These are phyloP conservation scores for Phytophthora pseudosyringae DNA, from an alignment of 352 stramenopile genomes.

Conservation along the genomic window DNA sequence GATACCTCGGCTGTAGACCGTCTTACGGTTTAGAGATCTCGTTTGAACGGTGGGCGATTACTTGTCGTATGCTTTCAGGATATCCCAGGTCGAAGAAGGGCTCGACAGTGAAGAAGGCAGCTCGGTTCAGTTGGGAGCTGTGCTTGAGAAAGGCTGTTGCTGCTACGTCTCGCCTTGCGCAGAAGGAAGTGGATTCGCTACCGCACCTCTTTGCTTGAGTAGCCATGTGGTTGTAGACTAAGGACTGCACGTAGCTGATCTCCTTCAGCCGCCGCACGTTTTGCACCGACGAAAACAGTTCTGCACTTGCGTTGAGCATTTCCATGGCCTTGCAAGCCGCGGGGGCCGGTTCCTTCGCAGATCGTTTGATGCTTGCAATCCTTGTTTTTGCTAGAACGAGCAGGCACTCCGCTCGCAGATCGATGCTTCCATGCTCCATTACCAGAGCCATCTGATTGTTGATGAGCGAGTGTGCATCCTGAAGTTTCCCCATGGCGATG, in stretches of 20 bases:
- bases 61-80: slow-evolving; percentile 33
- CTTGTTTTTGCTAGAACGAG: slow-evolving; percentile 63
- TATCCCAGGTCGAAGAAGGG: slow-evolving; percentile 41
- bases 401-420: slow-evolving; percentile 61
- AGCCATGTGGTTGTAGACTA: slow-evolving; percentile 49
- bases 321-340: slow-evolving; percentile 29
- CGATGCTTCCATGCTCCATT: slow-evolving; percentile 67
- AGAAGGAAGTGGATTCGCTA: slow-evolving; percentile 17
- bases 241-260: slow-evolving; percentile 46
- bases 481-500: slow-evolving; percentile 58
- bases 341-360: slow-evolving; percentile 3
- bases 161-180: slow-evolving; percentile 27
- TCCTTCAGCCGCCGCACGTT: slow-evolving; percentile 48
- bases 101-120: slow-evolving; percentile 36
- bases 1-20: not conserved
- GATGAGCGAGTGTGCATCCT: slow-evolving; percentile 54
- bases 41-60: slow-evolving; percentile 31
- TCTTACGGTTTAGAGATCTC: slow-evolving; percentile 10
- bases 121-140: slow-evolving; percentile 36
- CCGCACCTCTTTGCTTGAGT: slow-evolving; percentile 25
- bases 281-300: slow-evolving; percentile 44
- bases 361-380: slow-evolving; percentile 42
- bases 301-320: slow-evolving; percentile 36
- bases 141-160: slow-evolving; percentile 40
- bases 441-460: slow-evolving; percentile 68